A percentile compares a stretch with the other conserved stretches of the same genome.
These are phyloP conservation scores for Nemania sp. DNA, from an alignment of 2,329 filamentous ascomycete species.

Conservation along the genomic window DNA sequence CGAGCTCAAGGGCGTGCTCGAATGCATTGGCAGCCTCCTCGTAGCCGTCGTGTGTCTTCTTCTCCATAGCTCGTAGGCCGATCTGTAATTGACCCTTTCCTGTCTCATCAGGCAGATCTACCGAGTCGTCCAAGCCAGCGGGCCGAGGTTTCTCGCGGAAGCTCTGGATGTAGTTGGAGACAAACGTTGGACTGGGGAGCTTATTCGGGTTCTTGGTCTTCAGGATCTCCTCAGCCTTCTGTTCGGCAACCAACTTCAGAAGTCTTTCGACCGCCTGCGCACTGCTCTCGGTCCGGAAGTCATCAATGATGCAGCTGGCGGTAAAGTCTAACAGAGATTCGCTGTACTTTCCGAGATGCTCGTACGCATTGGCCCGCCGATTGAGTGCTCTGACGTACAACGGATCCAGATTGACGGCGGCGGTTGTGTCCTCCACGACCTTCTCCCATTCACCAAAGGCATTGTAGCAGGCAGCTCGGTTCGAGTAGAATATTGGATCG, in stretches of 20 bases:
- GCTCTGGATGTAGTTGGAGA: conserved; percentile 98
- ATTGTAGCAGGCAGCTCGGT: conserved; percentile 96
- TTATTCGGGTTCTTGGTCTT: conserved; percentile 79
- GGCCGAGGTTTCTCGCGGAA: conserved; percentile 85
- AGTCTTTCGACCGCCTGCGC: conserved; percentile 89
- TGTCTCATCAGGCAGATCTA: conserved; percentile 74
- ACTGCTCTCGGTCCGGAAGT: conserved; percentile 88
- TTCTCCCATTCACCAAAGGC: conserved; percentile 91
- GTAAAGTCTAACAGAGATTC: conserved; percentile 97
- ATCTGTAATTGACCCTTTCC: conserved; percentile 85
- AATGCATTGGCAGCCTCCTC: conserved; percentile 85
- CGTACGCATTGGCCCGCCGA: conserved; percentile 93
- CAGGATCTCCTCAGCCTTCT: conserved; percentile 89
- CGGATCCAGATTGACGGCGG: conserved; percentile 88
- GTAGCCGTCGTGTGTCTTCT: conserved; percentile 89
- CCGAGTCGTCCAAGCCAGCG: conserved; percentile 77
- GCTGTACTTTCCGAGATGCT: conserved; percentile 87
- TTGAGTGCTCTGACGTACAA: conserved; percentile 98
- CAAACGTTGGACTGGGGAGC: conserved; percentile 92
- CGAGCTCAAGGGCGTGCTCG: conserved; percentile 82
- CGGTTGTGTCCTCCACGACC: conserved; percentile 95
- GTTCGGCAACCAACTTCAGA: conserved; percentile 94
- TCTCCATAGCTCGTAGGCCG: conserved; percentile 77
- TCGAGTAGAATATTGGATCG: conserved; percentile 98
- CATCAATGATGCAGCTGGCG: conserved; percentile 97